Percentiles rank a stretch among this genome's conserved stretches.
phyloP scores from a whole-genome alignment of 2,329 filamentous ascomycete species.

The Sarocladium oryzae region DNA sequence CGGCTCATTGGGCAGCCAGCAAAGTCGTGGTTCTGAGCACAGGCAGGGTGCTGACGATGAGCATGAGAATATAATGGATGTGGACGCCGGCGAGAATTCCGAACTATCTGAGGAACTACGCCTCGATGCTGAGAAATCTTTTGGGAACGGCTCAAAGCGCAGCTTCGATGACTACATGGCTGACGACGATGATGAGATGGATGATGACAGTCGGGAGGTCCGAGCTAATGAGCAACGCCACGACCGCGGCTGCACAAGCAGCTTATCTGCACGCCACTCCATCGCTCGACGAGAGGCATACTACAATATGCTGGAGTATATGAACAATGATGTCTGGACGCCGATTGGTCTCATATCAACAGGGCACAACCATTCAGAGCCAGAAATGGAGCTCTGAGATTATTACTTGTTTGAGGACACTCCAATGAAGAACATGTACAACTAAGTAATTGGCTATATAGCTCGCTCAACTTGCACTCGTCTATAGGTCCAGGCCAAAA shows the following conservation, averaged over 20 bases:
- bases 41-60: too few species aligned
- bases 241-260: slow-evolving; percentile 11
- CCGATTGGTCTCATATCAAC: slow-evolving; percentile 29
- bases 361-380: slow-evolving; percentile 23
- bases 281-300: slow-evolving; percentile 26
- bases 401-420: slow-evolving; percentile 9
- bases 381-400: slow-evolving; percentile 28
- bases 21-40: too few species aligned
- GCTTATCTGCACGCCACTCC: slow-evolving; percentile 16
- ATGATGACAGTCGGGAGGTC: background rate
- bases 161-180: slow-evolving; percentile 13
- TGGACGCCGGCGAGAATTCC: too few species aligned
- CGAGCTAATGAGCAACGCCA: background rate
- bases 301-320: slow-evolving; percentile 23
- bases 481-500: slow-evolving; percentile 23
- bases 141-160: too few species aligned
- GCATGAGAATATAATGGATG: too few species aligned
- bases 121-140: too few species aligned
- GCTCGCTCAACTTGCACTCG: too few species aligned
- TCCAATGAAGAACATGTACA: too few species aligned
- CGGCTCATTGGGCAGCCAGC: background rate
- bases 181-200: background rate
- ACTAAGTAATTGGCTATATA: too few species aligned
- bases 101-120: too few species aligned
- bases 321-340: slow-evolving; percentile 22